phyloP scores from a whole-genome alignment of 2,329 filamentous ascomycete species.

The Talaromyces sp. region DNA sequence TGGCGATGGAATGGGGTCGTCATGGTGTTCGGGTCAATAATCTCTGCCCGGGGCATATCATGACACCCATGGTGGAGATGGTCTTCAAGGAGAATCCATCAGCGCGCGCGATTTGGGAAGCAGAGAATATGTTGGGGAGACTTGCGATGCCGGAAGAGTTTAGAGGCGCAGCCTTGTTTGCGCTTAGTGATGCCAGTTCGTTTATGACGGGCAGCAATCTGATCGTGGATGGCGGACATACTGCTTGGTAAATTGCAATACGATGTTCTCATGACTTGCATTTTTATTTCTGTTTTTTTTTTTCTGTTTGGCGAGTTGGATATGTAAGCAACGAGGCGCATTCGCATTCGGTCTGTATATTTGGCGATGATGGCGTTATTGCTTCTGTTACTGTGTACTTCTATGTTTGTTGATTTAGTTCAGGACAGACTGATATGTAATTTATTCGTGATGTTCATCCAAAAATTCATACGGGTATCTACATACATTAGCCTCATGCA shows the following conservation, averaged over 20 bases:
- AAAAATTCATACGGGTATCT: neutral
- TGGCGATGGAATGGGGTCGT: slow-evolving; percentile 54
- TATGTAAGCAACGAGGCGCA: neutral
- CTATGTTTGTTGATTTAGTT: neutral
- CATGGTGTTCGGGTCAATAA: slow-evolving; percentile 54
- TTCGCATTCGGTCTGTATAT: neutral
- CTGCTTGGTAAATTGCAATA: slow-evolving; percentile 36
- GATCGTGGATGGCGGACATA: slow-evolving; percentile 69
- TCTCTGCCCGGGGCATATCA: slow-evolving; percentile 53
- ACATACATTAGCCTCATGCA: neutral
- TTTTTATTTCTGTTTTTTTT: neutral
- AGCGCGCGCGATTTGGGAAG: slow-evolving; percentile 41
- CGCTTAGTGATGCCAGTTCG: slow-evolving; percentile 64
- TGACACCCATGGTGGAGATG: slow-evolving; percentile 72
- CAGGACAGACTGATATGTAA: neutral
- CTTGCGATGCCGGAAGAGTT: slow-evolving; percentile 57
- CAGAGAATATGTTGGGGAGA: slow-evolving; percentile 52
- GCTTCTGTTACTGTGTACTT: neutral
- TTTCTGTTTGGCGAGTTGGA: neutral
- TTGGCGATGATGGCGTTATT: neutral
- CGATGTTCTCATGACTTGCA: neutral
- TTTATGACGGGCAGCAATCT: slow-evolving; percentile 70
- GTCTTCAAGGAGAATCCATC: slow-evolving; percentile 76
- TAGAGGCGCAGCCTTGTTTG: slow-evolving; percentile 64
- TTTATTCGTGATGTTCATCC: neutral